phyloP scores from a whole-genome alignment of 768 basidiomycete species.

The Mycena pura region DNA sequence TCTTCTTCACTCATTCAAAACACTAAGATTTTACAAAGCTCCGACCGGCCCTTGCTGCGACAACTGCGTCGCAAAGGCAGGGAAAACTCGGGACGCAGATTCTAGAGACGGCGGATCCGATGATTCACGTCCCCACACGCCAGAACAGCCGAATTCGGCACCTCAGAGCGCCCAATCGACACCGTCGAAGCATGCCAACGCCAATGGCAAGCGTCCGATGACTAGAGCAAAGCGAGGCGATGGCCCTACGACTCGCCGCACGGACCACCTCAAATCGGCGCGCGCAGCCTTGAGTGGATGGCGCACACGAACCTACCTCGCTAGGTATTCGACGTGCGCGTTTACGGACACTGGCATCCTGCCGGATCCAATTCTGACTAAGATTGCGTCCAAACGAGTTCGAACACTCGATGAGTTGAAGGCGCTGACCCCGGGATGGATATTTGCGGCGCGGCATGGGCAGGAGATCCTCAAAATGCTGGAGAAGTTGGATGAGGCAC shows the following conservation, averaged over 20 bases:
- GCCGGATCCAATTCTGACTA: conserved; percentile 30
- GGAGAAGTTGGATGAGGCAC: background rate
- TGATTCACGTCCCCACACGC: background rate
- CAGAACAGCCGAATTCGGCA: background rate
- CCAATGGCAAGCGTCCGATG: conserved; percentile 32
- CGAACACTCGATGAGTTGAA: background rate
- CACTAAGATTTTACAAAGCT: conserved; percentile 1
- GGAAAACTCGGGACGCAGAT: too few relatives aligned
- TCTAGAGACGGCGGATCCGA: background rate
- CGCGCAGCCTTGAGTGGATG: conserved; percentile 15
- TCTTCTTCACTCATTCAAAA: too few relatives aligned
- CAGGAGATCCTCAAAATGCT: background rate
- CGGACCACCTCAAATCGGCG: conserved; percentile 19
- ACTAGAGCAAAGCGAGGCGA: background rate
- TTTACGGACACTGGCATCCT: conserved; percentile 28
- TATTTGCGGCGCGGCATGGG: background rate
- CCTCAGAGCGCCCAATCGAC: background rate
- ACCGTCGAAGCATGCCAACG: conserved; percentile 24
- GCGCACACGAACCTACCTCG: conserved; percentile 3
- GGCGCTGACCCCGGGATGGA: background rate
- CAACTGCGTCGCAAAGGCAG: background rate
- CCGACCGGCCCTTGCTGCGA: conserved; percentile 32
- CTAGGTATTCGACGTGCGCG: conserved; percentile 12
- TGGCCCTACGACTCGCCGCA: conserved; percentile 15
- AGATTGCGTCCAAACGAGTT: background rate